A percentile compares a stretch with the other conserved stretches of the same genome.
phyloP scores from a whole-genome alignment of 2,329 filamentous ascomycete species.

The Ophiobolus disseminans region DNA sequence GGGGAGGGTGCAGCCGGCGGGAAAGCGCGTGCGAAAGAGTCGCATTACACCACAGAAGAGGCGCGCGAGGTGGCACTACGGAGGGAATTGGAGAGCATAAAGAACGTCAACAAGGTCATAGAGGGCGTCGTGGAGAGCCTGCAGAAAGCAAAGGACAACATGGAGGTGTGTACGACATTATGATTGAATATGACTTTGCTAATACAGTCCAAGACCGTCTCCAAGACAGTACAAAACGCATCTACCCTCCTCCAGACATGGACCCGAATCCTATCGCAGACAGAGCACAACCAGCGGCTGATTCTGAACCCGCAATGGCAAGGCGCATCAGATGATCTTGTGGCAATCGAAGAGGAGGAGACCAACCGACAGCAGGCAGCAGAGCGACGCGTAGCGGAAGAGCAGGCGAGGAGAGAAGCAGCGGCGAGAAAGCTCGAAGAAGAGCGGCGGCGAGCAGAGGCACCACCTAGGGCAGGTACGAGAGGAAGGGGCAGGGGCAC shows the following conservation, averaged over 20 bases:
- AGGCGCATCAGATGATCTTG: conserved; percentile 83
- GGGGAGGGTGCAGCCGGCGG: conserved; percentile 51
- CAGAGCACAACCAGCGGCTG: conserved; percentile 94
- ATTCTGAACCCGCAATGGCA: conserved; percentile 90
- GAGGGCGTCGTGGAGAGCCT: conserved; percentile 77
- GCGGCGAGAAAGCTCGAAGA: conserved; percentile 62
- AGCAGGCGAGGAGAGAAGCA: conserved; percentile 78
- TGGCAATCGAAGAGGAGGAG: conserved; percentile 85
- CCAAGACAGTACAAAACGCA: conserved; percentile 82
- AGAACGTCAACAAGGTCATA: conserved; percentile 86
- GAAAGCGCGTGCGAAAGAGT: conserved; percentile 54
- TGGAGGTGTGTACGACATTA: conserved; percentile 64
- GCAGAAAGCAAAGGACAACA: conserved; percentile 75
- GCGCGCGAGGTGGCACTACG: conserved; percentile 76
- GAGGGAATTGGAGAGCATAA: conserved; percentile 81
- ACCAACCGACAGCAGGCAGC: conserved; percentile 75
- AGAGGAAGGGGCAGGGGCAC: conserved; percentile 47
- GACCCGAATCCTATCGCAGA: conserved; percentile 95
- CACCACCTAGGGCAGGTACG: conserved; percentile 54
- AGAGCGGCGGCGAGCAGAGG: conserved; percentile 65
- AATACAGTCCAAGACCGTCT: conserved; percentile 69
- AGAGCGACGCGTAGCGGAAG: conserved; percentile 77
- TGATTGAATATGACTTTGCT: conserved; percentile 5
- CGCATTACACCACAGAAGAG: conserved; percentile 68
- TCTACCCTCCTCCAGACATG: conserved; percentile 92